Conservation (phyloP, 148 eudicot genomes). For the Fallopia convolvulus region DNA sequence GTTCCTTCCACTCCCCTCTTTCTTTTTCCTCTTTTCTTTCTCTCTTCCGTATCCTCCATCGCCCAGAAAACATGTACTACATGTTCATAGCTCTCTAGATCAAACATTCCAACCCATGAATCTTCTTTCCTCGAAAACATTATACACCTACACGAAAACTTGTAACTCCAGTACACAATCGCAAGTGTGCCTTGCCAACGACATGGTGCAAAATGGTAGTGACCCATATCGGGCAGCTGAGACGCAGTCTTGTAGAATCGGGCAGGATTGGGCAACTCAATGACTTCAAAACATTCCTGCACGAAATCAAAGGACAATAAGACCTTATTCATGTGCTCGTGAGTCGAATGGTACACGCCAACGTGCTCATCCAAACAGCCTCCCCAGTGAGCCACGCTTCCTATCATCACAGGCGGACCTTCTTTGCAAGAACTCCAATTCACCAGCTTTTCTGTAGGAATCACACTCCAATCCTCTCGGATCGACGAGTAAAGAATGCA, state of each 20-base stretch:
- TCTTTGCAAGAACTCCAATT: not conserved
- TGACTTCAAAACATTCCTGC: not conserved
- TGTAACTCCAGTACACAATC: not conserved
- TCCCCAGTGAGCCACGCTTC: not conserved
- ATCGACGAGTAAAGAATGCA: not conserved
- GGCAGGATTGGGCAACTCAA: not conserved
- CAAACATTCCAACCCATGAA: not conserved
- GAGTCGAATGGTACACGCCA: not conserved
- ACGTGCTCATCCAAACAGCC: not conserved
- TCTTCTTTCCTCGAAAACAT: not conserved
- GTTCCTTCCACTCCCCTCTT: not conserved
- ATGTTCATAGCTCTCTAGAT: no score
- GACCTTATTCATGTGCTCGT: not conserved
- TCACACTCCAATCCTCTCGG: not conserved
- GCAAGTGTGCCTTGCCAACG: not conserved
- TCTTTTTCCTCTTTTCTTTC: not conserved
- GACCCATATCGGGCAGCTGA: not conserved
- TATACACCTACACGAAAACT: not conserved
- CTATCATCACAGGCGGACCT: not conserved
- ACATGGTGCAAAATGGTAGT: not conserved
- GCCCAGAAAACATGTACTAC: not conserved
- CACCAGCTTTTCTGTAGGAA: not conserved
- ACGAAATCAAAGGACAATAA: not conserved
- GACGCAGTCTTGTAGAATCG: not conserved
- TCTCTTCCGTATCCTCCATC: not conserved